Percentiles rank a stretch among this genome's conserved stretches.
Evolutionary conservation across 352 stramenopile species (phyloP).

Genomic region (Phytophthora sp.): DNA sequence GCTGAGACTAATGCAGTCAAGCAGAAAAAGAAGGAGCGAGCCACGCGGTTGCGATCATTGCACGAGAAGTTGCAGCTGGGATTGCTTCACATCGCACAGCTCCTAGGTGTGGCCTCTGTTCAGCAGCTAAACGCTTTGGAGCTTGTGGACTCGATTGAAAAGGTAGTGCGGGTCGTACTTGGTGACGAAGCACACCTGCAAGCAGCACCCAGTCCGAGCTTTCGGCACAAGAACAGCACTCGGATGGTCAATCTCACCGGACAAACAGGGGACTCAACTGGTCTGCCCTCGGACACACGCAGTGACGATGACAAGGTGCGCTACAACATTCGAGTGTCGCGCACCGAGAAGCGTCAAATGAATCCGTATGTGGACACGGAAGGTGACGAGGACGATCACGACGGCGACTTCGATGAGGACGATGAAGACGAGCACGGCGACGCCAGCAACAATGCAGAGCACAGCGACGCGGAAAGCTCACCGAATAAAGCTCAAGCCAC

Average conservation of each 20-base stretch:
- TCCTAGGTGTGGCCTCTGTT: conserved; percentile 55
- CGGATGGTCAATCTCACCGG: conserved; percentile 42
- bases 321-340: conserved; percentile 80
- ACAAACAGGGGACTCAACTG: conserved; percentile 26
- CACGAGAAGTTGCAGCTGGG: conserved; percentile 78
- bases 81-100: conserved; percentile 77
- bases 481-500: not conserved
- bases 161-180: conserved; percentile 74
- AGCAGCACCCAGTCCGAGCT: conserved; percentile 45
- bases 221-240: conserved; percentile 81
- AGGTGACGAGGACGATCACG: conserved; percentile 31
- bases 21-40: conserved; percentile 78
- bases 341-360: conserved; percentile 53
- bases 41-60: conserved; percentile 57
- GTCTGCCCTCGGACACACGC: conserved; percentile 45
- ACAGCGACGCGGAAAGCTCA: conserved; percentile 7
- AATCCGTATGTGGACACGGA: conserved; percentile 67
- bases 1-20: conserved; percentile 48
- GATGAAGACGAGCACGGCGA: conserved; percentile 18
- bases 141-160: conserved; percentile 75
- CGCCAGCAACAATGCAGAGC: conserved; percentile 6
- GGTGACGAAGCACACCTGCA: conserved; percentile 78
- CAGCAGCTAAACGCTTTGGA: conserved; percentile 65
- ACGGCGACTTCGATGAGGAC: conserved; percentile 33
- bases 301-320: conserved; percentile 65